A percentile compares a stretch with the other conserved stretches of the same genome.
Evolutionary conservation across 2,329 filamentous ascomycete species (phyloP).

Genomic region (Botrytis sinoallii): DNA sequence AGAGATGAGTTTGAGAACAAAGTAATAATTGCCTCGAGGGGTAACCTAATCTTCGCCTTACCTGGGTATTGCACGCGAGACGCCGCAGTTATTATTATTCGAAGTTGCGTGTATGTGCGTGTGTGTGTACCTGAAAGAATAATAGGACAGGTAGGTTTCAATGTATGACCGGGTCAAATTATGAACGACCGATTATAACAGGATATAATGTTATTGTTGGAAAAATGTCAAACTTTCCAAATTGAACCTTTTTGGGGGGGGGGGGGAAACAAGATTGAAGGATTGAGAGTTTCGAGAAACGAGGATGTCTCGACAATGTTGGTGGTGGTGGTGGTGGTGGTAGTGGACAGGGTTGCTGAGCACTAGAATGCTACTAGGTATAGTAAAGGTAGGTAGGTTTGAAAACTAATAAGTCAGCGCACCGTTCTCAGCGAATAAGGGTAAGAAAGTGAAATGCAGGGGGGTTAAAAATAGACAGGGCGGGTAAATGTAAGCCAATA

Average conservation of each 20-base stretch:
- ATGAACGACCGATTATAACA: background rate
- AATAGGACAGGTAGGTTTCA: background rate
- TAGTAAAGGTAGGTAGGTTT: background rate
- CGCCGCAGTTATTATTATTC: slow-evolving; percentile 13
- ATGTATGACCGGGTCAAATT: background rate
- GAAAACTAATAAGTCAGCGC: slow-evolving; percentile 20
- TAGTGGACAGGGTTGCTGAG: slow-evolving; percentile 11
- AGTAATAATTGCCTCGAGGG: slow-evolving; percentile 16
- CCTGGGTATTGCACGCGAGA: slow-evolving; percentile 16
- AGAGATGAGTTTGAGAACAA: slow-evolving; percentile 13
- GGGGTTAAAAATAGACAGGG: slow-evolving; percentile 19
- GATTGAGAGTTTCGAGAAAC: slow-evolving; percentile 20
- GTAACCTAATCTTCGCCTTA: slow-evolving; percentile 18
- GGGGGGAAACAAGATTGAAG: slow-evolving; percentile 18
- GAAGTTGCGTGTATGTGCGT: background rate
- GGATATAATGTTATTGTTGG: slow-evolving; percentile 4
- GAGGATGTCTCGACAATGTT: slow-evolving; percentile 19
- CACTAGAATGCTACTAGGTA: background rate
- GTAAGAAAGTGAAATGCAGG: slow-evolving; percentile 10
- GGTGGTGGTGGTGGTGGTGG: slow-evolving; percentile 15
- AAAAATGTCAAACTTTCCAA: background rate
- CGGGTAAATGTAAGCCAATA: slow-evolving; percentile 15
- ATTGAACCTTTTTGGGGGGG: background rate
- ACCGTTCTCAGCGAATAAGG: slow-evolving; percentile 20
- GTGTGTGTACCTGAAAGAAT: background rate